These are phyloP conservation scores for Coemansia sp. DNA, from an alignment of 192 early-diverging fungal species.

Conservation along the genomic window DNA sequence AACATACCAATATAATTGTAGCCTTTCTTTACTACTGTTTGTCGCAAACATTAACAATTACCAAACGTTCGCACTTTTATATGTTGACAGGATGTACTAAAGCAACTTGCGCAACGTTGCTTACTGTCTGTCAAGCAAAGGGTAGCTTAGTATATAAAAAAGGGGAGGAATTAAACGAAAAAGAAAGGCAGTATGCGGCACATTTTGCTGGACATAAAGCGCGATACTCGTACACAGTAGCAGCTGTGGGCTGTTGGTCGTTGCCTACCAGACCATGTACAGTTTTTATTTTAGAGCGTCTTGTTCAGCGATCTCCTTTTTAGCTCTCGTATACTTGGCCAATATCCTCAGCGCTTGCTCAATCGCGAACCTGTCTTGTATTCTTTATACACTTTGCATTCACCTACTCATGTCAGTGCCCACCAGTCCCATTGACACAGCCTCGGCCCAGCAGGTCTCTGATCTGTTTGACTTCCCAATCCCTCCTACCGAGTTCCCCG, in stretches of 20 bases:
- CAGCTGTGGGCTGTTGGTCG: neutral
- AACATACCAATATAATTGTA: neutral
- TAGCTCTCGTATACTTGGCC: conserved; percentile 3
- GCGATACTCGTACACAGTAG: neutral
- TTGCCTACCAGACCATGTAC: neutral
- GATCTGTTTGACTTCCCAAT: conserved; percentile 45
- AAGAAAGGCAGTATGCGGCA: neutral
- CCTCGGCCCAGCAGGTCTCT: neutral
- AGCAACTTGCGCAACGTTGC: neutral
- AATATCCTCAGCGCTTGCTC: neutral
- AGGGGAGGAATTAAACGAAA: neutral
- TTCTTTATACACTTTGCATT: neutral
- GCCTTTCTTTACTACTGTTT: neutral
- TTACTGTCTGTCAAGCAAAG: neutral
- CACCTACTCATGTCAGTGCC: conserved; percentile 3
- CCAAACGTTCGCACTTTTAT: neutral
- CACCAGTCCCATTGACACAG: neutral
- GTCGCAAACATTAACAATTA: neutral
- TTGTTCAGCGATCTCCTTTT: neutral
- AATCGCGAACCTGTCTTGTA: neutral
- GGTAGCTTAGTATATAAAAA: neutral
- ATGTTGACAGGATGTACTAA: neutral
- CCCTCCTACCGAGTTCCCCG: conserved; percentile 27
- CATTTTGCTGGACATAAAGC: neutral
- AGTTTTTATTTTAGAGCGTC: neutral